Percentiles rank a stretch among this genome's conserved stretches.
phyloP scores from a whole-genome alignment of 331 rosid species.

The Erythrophleum ivorense region DNA sequence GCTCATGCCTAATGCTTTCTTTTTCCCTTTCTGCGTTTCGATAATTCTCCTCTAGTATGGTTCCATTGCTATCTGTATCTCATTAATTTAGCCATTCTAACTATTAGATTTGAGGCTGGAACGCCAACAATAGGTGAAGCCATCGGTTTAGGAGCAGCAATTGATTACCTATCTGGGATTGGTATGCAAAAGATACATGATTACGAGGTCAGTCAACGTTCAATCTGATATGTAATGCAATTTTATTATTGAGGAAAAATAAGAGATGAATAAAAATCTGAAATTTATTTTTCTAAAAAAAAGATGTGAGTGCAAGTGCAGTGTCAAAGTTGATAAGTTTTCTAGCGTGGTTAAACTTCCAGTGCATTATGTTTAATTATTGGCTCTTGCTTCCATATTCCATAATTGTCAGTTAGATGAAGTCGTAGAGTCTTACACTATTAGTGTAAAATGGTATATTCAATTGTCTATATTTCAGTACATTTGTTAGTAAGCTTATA shows the following conservation, averaged over 20 bases:
- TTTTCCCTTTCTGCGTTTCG: not conserved
- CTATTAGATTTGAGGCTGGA: slow-evolving; percentile 93
- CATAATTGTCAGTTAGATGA: not conserved
- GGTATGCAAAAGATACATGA: slow-evolving; percentile 90
- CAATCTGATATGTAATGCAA: slow-evolving; percentile 23
- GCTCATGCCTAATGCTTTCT: not conserved
- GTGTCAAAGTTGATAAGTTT: not conserved
- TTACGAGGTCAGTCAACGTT: slow-evolving; percentile 72
- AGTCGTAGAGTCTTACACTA: too few species aligned
- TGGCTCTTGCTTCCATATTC: not conserved
- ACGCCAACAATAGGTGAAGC: slow-evolving; percentile 98
- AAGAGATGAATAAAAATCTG: not conserved
- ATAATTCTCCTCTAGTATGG: not conserved
- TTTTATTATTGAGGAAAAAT: not conserved
- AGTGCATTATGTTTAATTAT: not conserved
- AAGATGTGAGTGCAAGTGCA: not conserved
- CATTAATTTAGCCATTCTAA: slow-evolving; percentile 34
- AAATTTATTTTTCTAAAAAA: not conserved
- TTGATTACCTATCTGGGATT: slow-evolving; percentile 85
- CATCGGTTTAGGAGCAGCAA: slow-evolving; percentile 97
- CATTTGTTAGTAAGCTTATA: not conserved
- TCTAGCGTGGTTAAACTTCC: too few species aligned
- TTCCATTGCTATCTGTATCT: slow-evolving; percentile 28
- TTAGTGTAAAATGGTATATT: not conserved
- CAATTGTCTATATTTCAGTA: not conserved